Conservation (phyloP, 192 early-diverging fungal genomes). For the Coemansia sp. region DNA sequence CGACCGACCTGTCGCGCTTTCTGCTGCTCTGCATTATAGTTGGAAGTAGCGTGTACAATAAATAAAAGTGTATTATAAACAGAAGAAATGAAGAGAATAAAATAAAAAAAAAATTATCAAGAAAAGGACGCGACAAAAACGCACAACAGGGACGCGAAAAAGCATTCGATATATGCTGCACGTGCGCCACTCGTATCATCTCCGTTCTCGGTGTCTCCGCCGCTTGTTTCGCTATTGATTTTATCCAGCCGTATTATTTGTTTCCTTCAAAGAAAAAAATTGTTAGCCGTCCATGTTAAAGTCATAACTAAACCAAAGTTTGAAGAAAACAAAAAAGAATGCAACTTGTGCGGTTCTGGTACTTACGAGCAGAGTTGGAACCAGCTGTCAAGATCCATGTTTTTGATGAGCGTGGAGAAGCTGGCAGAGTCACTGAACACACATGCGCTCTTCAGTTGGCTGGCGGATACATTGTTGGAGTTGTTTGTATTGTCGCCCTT, state of each 20-base stretch:
- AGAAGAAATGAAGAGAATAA: neutral
- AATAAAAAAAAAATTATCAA: neutral
- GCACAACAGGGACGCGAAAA: neutral
- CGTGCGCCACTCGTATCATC: neutral
- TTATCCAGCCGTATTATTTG: neutral
- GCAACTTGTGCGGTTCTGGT: too few relatives aligned
- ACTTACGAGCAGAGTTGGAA: conserved; percentile 3
- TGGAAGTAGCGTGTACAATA: neutral
- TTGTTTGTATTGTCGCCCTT: conserved; percentile 4
- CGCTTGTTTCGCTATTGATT: neutral
- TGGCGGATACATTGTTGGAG: neutral
- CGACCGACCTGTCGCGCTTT: conserved; percentile 26
- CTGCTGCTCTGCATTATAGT: conserved; percentile 2
- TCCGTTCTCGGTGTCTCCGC: neutral
- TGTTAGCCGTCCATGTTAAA: too few relatives aligned
- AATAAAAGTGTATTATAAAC: neutral
- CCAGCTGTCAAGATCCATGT: conserved; percentile 11
- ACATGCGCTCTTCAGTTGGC: neutral
- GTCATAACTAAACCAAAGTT: too few relatives aligned
- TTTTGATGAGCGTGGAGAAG: conserved; percentile 8
- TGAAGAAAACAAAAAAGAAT: too few relatives aligned
- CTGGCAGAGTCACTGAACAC: neutral
- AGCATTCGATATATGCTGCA: neutral
- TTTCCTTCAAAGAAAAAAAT: neutral
- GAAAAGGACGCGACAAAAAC: neutral